Conservation (phyloP, 345 rosid genomes). For the Cardamine chenopodiifolia region DNA sequence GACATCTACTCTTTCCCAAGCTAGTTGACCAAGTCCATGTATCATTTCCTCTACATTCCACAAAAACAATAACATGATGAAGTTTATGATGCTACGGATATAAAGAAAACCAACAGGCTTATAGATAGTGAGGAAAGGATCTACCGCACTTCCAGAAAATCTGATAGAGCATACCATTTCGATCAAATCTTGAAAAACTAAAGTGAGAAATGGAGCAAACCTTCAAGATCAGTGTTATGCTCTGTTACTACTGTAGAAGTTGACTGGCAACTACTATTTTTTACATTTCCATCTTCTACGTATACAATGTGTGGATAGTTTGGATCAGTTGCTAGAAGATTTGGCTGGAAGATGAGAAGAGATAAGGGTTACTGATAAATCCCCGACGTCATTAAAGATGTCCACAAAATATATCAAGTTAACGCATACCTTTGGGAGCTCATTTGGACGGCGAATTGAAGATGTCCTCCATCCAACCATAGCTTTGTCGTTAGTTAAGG, state of each 20-base stretch:
- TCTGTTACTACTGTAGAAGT: conserved; percentile 44
- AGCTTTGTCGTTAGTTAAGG: conserved; percentile 60
- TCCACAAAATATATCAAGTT: conserved; percentile 2
- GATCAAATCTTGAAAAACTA: background rate
- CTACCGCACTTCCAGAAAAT: background rate
- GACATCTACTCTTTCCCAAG: conserved; percentile 93
- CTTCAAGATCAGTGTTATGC: conserved; percentile 68
- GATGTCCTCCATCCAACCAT: conserved; percentile 97
- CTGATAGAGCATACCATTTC: background rate
- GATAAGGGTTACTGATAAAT: conserved; percentile 27
- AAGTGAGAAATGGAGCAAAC: conserved; percentile 43
- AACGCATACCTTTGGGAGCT: conserved; percentile 73
- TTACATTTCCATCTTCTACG: conserved; percentile 49
- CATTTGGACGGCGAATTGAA: conserved; percentile 79
- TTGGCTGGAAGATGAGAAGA: conserved; percentile 57
- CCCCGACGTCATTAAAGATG: background rate
- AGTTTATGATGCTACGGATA: background rate
- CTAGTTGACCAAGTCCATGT: conserved; percentile 71
- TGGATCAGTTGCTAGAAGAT: conserved; percentile 59
- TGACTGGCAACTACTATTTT: conserved; percentile 30
- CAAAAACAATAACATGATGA: background rate
- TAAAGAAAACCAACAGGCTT: background rate
- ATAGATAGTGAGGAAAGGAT: background rate
- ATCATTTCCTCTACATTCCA: conserved; percentile 77
- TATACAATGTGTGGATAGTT: conserved; percentile 83